Percentiles rank a stretch among this genome's conserved stretches.
These are phyloP conservation scores for Solanum chacoense DNA, from an alignment of 305 asterid genomes.

Conservation along the genomic window DNA sequence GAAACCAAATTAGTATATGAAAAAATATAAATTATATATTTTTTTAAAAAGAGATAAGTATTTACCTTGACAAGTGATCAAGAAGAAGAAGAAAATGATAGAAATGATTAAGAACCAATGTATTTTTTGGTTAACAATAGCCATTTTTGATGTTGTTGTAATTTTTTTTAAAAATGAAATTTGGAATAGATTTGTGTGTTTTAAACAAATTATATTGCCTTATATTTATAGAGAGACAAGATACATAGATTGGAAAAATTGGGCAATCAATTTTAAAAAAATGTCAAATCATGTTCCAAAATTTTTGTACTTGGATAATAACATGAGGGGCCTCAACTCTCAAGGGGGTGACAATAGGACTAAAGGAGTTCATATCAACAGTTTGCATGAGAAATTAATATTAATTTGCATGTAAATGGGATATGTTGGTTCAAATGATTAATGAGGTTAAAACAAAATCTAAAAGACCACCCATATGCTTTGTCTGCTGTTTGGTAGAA, in stretches of 20 bases:
- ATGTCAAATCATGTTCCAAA: not conserved
- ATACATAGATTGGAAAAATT: not conserved
- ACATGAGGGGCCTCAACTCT: not conserved
- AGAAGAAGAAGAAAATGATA: not conserved
- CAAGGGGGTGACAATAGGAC: not conserved
- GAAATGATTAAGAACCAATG: not conserved
- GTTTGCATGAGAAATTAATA: not conserved
- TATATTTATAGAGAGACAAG: not conserved
- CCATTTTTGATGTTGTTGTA: not conserved
- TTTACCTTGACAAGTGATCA: slow-evolving; percentile 4
- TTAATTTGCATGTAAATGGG: not conserved
- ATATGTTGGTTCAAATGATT: not conserved
- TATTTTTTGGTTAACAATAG: not conserved
- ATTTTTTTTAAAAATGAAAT: not conserved
- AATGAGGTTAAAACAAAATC: not conserved
- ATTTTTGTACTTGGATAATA: not conserved
- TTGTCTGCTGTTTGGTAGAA: not conserved
- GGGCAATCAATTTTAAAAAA: not conserved
- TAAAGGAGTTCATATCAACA: not conserved
- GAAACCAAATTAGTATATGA: not conserved
- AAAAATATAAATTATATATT: not conserved
- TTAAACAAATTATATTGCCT: not conserved
- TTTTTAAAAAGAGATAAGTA: no score
- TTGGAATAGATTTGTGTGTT: not conserved
- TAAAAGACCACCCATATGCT: not conserved